Evolutionary conservation across 2,329 filamentous ascomycete species (phyloP), one percentile per base, ranked within the genome.

Genomic region (Oidium heveae): DNA sequence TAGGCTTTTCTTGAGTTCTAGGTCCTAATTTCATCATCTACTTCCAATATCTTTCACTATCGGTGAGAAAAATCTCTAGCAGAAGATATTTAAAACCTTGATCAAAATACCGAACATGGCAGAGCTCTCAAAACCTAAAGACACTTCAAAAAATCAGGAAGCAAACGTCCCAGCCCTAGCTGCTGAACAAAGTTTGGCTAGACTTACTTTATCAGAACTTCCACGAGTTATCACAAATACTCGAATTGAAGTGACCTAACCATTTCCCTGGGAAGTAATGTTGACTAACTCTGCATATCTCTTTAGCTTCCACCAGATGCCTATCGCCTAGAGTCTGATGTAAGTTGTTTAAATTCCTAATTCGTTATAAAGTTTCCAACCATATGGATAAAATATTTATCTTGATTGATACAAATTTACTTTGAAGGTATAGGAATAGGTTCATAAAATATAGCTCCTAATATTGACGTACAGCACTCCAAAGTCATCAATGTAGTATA

Each of bases 301-400:
- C 13, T 44, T n/a, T 44, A 81, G 54, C 61, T 80, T 0, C 76
- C 76, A 0, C 67, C 75, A 0, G 76, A 79, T 60, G 77, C 76
- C 0, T 81, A 74, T 58, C 57, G 68, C n/a, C 39, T 61, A 24
- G 58, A 59, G 39, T 43, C 39, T 28, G 57, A 62, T 24, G 71
- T 71, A 61, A 64, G 67, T 63, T 44, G 12, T 39, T 39, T 16
- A 39, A 1, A n/a, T 39, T 39, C 1, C 3, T 8, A 32, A 8
- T 32, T 32, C 28, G 28, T 32, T 8, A 32, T 8, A 32, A 8
- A 32, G 4, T 32, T 32, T 32, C 9, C 28, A 32, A 5, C 9
- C 7, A 8, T 32, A 32, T 8, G 28, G 28, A 32, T n/a, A 32
- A 32, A 5, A 5, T 32, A 8, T 32, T 8, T 8, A 32, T 8